Percentiles rank a stretch among this genome's conserved stretches.
Conservation (phyloP, 2,329 filamentous ascomycete species). For the Penicillium thymicola region DNA sequence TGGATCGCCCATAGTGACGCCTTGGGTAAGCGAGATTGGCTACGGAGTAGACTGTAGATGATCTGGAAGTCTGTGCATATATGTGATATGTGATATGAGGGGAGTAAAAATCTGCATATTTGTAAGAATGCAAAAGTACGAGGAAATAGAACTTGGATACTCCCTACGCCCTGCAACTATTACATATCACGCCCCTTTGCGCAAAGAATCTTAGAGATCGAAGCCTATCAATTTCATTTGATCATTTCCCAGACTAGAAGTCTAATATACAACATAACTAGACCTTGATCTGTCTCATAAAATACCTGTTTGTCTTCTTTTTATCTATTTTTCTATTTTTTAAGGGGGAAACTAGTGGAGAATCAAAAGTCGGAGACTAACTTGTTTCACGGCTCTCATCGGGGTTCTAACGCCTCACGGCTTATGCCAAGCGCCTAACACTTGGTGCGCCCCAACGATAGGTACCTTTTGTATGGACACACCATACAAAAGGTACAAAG, state of each 20-base stretch:
- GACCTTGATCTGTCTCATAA: background rate
- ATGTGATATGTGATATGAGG: background rate
- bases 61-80: background rate
- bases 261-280: background rate
- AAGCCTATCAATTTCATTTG: background rate
- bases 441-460: too few species aligned
- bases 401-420: background rate
- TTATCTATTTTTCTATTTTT: background rate
- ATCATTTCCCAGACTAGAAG: background rate
- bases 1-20: background rate
- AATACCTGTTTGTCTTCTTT: too few species aligned
- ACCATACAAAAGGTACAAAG: background rate
- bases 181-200: background rate
- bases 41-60: background rate
- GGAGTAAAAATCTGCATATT: background rate
- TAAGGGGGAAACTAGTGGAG: background rate
- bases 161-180: background rate
- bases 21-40: slow-evolving; percentile 14
- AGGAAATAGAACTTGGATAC: background rate
- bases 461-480: background rate
- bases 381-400: background rate
- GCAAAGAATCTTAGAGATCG: background rate
- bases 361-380: slow-evolving; percentile 1
- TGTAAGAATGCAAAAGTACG: background rate
- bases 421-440: background rate